Evolutionary conservation across 768 basidiomycete species (phyloP), one percentile per base, ranked within the genome.

Genomic region (Chalciporus sphaerocephalus): DNA sequence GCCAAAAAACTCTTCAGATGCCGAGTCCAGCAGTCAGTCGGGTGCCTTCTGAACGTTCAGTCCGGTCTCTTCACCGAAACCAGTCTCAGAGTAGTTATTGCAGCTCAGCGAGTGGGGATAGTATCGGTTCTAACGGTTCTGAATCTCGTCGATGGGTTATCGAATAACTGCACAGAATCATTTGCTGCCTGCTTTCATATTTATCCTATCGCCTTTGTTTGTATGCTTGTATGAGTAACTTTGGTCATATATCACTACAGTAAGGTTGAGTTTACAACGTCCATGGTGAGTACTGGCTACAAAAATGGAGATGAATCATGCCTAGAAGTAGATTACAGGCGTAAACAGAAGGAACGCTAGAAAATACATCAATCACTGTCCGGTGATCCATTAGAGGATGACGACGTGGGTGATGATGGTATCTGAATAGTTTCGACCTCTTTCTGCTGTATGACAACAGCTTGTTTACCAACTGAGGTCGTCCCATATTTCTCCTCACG

Each of bases 391-490:
- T 69, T 56, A 38, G 74, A 70, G 28, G 76, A 73, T 36, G 75
- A 70, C 28, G 58, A 70, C 30, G 58, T 58, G n/a, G 79, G 80
- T 11, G 83, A 80, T 13, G 70, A 80, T 13, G 70, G 63, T 44
- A 72, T 67, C 34, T 70, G 60, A 42, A 83, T 80, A 25, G 69
- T 60, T 51, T 84, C 82, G 6, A 80, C 69, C 53, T 85, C 81
- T 57, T 77, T 76, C 61, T 79, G 80, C 42, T 81, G 76, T 9
- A 78, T 62, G 35, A 76, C 74, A 25, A 74, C 73, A 10, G 79
- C 78, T 50, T 79, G 78, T 28, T 75, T 74, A n/a, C 76, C 75
- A 40, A 78, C 76, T 15, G 70, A 69, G 2, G 76, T 75, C 39
- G 63, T 64, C 42, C 78, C 79, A 49, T 69, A 80, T 23, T 59